Conservation (phyloP, 2,329 filamentous ascomycete genomes). For the Saccharata proteae region DNA sequence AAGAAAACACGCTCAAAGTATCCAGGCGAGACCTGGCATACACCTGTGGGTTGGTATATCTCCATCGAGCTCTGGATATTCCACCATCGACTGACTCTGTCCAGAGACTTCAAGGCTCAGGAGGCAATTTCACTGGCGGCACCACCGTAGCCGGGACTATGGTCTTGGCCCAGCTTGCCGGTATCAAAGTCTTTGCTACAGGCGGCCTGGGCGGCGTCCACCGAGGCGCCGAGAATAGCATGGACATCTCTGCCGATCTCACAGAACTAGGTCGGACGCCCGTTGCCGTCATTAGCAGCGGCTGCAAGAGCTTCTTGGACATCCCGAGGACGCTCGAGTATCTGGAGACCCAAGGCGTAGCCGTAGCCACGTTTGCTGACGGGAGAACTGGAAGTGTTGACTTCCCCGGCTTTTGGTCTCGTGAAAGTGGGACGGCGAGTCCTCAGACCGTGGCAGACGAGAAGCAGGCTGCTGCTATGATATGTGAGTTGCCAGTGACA, state of each 20-base stretch:
- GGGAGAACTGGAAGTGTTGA: conserved; percentile 60
- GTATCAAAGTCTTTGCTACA: conserved; percentile 87
- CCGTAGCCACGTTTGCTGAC: conserved; percentile 82
- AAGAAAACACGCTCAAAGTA: conserved; percentile 62
- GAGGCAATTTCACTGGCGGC: conserved; percentile 57
- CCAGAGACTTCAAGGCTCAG: conserved; percentile 2
- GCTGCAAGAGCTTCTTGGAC: conserved; percentile 93
- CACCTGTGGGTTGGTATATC: conserved; percentile 57
- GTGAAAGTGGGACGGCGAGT: conserved; percentile 73
- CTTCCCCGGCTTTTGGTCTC: conserved; percentile 86
- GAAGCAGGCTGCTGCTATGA: conserved; percentile 76
- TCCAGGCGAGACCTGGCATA: conserved; percentile 80
- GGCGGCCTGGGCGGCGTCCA: conserved; percentile 93
- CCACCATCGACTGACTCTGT: background rate
- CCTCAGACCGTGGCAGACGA: conserved; percentile 65
- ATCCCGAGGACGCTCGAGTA: conserved; percentile 80
- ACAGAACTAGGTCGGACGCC: conserved; percentile 85
- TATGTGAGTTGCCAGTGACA: conserved; percentile 41
- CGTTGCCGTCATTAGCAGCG: conserved; percentile 77
- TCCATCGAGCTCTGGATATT: conserved; percentile 1
- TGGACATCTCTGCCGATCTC: conserved; percentile 92
- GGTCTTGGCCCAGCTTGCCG: conserved; percentile 73
- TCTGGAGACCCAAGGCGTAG: conserved; percentile 60
- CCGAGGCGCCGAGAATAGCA: conserved; percentile 68
- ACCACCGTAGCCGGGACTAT: conserved; percentile 93